Evolutionary conservation across 257 asterid species (phyloP).

Genomic region (Cynanchum wilfordii): DNA sequence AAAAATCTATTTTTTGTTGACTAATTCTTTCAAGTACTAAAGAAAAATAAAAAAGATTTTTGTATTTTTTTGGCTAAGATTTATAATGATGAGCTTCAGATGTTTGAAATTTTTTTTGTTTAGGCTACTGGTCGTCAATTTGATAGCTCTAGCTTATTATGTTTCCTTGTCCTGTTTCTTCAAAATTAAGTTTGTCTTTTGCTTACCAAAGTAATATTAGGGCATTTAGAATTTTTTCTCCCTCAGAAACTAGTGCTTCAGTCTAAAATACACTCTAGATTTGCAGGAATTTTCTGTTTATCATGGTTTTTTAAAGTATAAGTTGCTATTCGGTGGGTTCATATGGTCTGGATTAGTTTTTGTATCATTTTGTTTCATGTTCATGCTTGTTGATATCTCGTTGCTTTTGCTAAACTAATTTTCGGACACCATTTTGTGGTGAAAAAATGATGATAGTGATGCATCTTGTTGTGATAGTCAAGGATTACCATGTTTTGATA

Average conservation of each 20-base stretch:
- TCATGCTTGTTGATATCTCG: background rate
- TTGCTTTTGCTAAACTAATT: background rate
- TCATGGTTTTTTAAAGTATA: background rate
- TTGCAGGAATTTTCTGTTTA: background rate
- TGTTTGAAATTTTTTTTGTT: slow-evolving; percentile 3
- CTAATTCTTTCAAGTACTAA: background rate
- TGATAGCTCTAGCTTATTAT: background rate
- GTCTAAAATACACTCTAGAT: background rate
- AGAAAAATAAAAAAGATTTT: background rate
- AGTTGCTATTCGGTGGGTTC: background rate
- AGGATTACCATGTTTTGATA: background rate
- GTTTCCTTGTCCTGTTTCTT: background rate
- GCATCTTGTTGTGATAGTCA: too few species aligned
- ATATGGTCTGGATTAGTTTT: background rate
- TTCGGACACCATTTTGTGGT: background rate
- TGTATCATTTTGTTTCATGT: background rate
- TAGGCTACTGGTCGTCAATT: background rate
- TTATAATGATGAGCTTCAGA: background rate
- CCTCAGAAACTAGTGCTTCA: background rate
- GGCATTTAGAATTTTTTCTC: background rate
- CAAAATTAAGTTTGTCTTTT: background rate
- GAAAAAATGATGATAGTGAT: background rate
- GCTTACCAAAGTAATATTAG: background rate
- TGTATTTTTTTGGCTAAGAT: background rate
- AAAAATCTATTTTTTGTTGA: background rate